Evolutionary conservation across 2,329 filamentous ascomycete species (phyloP), one percentile per base, ranked within the genome.

Genomic region (Aureobasidium sp.): DNA sequence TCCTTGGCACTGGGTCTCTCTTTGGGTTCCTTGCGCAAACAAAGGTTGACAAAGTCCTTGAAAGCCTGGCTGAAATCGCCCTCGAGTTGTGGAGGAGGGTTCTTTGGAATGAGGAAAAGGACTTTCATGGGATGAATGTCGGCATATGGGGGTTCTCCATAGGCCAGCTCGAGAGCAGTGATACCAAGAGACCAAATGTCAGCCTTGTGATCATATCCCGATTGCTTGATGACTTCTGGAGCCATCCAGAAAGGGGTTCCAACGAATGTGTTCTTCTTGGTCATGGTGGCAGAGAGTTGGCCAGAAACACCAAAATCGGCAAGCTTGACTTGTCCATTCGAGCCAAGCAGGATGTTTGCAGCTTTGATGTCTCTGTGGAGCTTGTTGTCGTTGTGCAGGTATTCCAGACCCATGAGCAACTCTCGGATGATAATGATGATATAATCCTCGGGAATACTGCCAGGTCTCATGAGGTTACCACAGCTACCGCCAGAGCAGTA

Each of bases 231-330:
- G 61, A 97, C 93, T 76, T 99, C 93, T 11, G 93, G 93, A 3
- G 94, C 93, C 93, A 99, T 99, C 94, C 94, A 99, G 73, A 97
- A 99, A 1, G 94, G 93, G 0, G 93, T 97, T 37, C 94, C 94
- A 36, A 99, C 93, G 74, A 97, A 99, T 0, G 93, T 97, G 73
- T 97, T 97, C 79, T 97, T 97, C 81, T 97, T 97, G 65, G 93
- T 97, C 92, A 97, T 97, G 54, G 93, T 99, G 7, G 93, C 93
- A 10, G 93, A 95, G 27, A 97, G 82, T 76, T 97, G 94, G 32
- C 93, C 93, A 1, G 93, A 97, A 7, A 99, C 94, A 63, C 93
- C 93, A 77, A 99, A 99, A 73, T 99, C 93, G 15, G 93, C 93
- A 62, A 97, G 81, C 75, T 99, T 99, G 68, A 99, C 93, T 77